phyloP scores from a whole-genome alignment of 2,329 filamentous ascomycete species.

The Aspergillus fumigatiaffinis region DNA sequence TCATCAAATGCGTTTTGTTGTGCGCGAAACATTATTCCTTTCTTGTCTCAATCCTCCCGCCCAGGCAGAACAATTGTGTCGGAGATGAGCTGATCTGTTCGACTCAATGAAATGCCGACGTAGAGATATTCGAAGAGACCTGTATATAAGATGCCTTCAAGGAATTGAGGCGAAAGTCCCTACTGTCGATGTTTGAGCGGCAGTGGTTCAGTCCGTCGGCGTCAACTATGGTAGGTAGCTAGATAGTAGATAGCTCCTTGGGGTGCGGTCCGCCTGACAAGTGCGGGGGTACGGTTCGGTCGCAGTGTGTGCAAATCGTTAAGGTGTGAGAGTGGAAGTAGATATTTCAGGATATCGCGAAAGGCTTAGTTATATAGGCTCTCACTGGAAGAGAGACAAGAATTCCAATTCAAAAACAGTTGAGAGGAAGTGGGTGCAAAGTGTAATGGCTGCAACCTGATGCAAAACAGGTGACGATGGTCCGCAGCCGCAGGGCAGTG shows the following conservation, averaged over 20 bases:
- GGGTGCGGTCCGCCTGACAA: neutral
- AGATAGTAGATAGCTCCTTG: neutral
- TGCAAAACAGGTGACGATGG: constrained; percentile 14
- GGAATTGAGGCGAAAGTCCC: neutral
- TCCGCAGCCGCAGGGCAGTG: constrained; percentile 13
- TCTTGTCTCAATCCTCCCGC: constrained; percentile 7
- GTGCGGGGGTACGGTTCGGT: neutral
- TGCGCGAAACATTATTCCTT: constrained; percentile 52
- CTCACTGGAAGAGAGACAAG: neutral
- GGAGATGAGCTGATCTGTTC: neutral
- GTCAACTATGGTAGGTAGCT: neutral
- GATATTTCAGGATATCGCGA: neutral
- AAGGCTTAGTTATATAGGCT: neutral
- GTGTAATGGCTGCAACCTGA: constrained; percentile 19
- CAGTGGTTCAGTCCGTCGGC: neutral
- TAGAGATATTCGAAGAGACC: neutral
- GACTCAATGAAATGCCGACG: neutral
- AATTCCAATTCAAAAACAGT: neutral
- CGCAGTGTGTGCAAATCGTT: neutral
- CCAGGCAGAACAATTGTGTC: neutral
- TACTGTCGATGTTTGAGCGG: neutral
- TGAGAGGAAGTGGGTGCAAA: neutral
- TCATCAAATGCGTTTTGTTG: constrained; percentile 69
- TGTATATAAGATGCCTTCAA: neutral
- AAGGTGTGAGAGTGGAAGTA: neutral